A percentile compares a stretch with the other conserved stretches of the same genome.
These are phyloP conservation scores for Pyrenochaeta sp. DNA, from an alignment of 2,329 filamentous ascomycete species.

Conservation along the genomic window DNA sequence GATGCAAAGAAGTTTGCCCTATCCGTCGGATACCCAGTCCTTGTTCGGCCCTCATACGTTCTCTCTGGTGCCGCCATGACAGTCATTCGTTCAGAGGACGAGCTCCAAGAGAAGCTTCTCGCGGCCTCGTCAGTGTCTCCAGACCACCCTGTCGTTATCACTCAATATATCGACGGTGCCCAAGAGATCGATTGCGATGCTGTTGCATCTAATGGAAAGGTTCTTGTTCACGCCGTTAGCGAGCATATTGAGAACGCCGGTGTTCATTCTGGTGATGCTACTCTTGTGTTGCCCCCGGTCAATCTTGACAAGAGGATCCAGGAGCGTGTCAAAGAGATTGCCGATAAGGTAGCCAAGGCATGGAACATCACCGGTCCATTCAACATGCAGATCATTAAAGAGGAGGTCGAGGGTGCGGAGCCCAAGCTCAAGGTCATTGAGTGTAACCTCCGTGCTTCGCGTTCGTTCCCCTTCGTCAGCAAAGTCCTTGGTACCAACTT, in stretches of 20 bases:
- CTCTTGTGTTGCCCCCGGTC: slow-evolving; percentile 86
- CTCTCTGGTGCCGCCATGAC: slow-evolving; percentile 98
- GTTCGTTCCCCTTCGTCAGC: slow-evolving; percentile 97
- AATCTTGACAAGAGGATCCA: slow-evolving; percentile 79
- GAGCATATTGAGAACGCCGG: slow-evolving; percentile 97
- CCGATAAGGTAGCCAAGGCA: slow-evolving; percentile 92
- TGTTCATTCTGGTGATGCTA: slow-evolving; percentile 97
- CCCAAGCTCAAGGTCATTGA: slow-evolving; percentile 93
- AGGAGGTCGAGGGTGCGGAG: slow-evolving; percentile 75
- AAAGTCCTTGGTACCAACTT: slow-evolving; percentile 97
- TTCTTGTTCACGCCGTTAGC: slow-evolving; percentile 89
- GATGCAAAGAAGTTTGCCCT: slow-evolving; percentile 89
- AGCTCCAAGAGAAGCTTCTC: slow-evolving; percentile 93
- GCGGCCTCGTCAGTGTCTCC: slow-evolving; percentile 90
- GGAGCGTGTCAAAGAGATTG: slow-evolving; percentile 92
- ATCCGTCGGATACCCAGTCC: slow-evolving; percentile 87
- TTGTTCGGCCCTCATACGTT: slow-evolving; percentile 94
- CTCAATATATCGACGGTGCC: slow-evolving; percentile 96
- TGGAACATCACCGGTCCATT: slow-evolving; percentile 98
- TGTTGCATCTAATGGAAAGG: slow-evolving; percentile 83
- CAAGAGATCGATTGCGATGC: slow-evolving; percentile 96
- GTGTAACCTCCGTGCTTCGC: slow-evolving; percentile 95
- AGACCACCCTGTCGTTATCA: slow-evolving; percentile 97
- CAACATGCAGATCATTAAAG: slow-evolving; percentile 99
- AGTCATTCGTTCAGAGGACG: slow-evolving; percentile 85